Evolutionary conservation across 1,284 basidiomycete genomes (phyloP), one percentile per base, ranked within the genome.

Genomic region (Pyrrhoderma lamaoense): DNA sequence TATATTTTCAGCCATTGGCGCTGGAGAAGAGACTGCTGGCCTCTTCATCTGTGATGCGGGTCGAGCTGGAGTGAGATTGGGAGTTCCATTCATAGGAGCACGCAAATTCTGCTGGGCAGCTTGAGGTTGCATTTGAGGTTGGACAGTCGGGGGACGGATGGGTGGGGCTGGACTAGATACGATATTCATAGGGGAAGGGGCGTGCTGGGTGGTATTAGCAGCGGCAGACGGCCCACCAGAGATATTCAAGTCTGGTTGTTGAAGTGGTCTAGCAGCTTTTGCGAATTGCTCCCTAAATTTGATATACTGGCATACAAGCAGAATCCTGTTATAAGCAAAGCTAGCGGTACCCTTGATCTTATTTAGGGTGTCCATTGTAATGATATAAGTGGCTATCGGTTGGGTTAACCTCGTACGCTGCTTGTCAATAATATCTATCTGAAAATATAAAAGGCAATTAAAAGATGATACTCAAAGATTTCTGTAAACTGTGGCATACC

Each of bases 121-220:
- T 23, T 7, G 49, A 16, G 53, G 40, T 16, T 18, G 36, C 46
- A 16, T 22, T 19, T 38, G 44, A 9, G 45, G 46, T 14, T 52
- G 54, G 11, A 34, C 42, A 18, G 54, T 49, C 21, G 54, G 46
- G n/a, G 53, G 53, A 46, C 53, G 53, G 7, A 25, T 38, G 27
- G 37, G 16, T 14, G 14, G 21, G 14, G 21, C 18, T 16, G n/a
- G 9, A 13, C 21, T 16, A 23, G 21, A 22, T 38, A 16, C 4
- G 18, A 14, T 19, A 42, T 42, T 42, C 40, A 42, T 21, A 13
- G 13, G 39, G 21, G 35, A 36, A 31, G n/a, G 31, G 5, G 38
- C 8, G n/a, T 16, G 38, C 38, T 16, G 16, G 21, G 25, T 25
- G 21, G 42, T 18, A 13, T 31, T 36, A 16, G 49, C 38, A 11